Base-by-base conservation (phyloP, 2,329 filamentous ascomycete genomes). In the Aspergillus quadricinctus region DNA sequence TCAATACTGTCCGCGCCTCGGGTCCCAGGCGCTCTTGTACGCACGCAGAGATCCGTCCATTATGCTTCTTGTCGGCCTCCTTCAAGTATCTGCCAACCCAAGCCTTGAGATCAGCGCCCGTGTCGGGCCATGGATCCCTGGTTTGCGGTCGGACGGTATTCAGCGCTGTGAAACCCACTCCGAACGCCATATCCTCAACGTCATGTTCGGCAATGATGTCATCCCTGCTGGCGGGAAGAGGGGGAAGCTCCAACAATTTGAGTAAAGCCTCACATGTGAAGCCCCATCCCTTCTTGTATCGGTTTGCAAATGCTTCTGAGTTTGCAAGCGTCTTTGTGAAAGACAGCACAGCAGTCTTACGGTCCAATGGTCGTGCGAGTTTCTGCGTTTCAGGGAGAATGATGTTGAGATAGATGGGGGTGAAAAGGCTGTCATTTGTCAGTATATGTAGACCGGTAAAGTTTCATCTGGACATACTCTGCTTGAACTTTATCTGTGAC, bases 101-200 rank as follows among this genome's bases (percentile, higher is more conserved):
- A 9, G 70, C 73, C 71, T 88, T 88, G 53, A 91, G 78, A 57
- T 92, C 89, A 54, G 92, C 87, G 4, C 84, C 82, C 14, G 96
- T 86, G 59, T 97, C 89, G 0, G 92, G 88, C 79, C 92, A 97
- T 21, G 92, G 88, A 71, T 97, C 94, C 52, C 81, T 82, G 1
- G 83, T 77, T 3, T 84, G 79, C 57, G 86, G 86, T 72, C 88
- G 90, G 78, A 93, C 94, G 0, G 93, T 97, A 77, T 93, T 96
- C 60, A 99, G 83, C 31, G 90, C 88, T 0, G 94, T 97, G 76
- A 96, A 99, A 8, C 92, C 93, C 62, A 97, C 87, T 27, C 94
- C 94, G 69, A 99, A 99, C 28, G 90, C 88, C 63, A 97, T 86
- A 71, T 99, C 94, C 66, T 99, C 94, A 27, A 96, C 89, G 67